Conservation (phyloP, 345 rosid genomes). For the Ceriops decandra region DNA sequence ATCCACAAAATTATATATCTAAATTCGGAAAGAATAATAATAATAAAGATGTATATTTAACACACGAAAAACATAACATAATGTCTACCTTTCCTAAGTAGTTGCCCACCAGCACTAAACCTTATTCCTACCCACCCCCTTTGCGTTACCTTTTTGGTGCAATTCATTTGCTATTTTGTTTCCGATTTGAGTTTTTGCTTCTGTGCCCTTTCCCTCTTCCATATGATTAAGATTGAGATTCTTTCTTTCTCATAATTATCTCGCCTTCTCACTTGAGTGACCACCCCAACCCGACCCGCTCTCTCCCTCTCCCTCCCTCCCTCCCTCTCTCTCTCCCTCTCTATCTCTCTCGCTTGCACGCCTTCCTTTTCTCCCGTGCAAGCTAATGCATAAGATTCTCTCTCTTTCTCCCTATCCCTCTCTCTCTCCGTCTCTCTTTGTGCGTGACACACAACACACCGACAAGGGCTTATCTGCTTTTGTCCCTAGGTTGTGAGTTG, state of each 20-base stretch:
- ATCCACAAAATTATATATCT: no score
- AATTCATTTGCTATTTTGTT: constrained; percentile 2
- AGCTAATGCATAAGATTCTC: constrained; percentile 33
- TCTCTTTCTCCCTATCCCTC: constrained; percentile 1
- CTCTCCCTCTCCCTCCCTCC: not conserved
- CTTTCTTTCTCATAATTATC: not conserved
- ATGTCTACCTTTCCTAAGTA: no score
- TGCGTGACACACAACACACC: not conserved
- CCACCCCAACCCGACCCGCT: not conserved
- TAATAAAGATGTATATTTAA: no score
- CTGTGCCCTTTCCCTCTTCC: not conserved
- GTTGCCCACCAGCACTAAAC: constrained; percentile 6
- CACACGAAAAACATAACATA: no score
- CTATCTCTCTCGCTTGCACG: constrained; percentile 11
- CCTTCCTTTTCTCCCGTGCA: constrained; percentile 31
- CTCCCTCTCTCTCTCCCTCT: not conserved
- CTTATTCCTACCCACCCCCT: constrained; percentile 27
- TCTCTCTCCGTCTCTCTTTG: not conserved
- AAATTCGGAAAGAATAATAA: no score
- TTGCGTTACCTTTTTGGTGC: not conserved
- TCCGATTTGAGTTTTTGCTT: not conserved
- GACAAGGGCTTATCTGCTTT: no score
- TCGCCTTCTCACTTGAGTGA: constrained; percentile 33
- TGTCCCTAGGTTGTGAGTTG: no score
- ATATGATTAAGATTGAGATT: no score